Conservation (phyloP, 345 rosid species). For the Salix arbutifolia region DNA sequence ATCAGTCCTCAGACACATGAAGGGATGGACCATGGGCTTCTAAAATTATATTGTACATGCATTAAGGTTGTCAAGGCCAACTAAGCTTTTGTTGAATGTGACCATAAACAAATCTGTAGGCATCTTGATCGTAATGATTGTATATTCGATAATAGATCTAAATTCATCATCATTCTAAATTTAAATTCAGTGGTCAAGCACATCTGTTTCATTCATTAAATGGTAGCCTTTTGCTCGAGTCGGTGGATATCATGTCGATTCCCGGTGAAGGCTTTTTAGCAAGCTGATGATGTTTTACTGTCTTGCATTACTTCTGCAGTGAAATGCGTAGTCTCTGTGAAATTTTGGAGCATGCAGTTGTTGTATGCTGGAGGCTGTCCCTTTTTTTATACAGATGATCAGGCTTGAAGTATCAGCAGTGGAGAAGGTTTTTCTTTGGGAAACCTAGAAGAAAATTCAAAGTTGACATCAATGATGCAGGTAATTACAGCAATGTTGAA, state of each 20-base stretch:
- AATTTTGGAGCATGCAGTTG: constrained; percentile 39
- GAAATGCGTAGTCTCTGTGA: constrained; percentile 25
- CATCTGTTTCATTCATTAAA: neutral
- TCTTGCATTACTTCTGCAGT: constrained; percentile 28
- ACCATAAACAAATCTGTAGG: neutral
- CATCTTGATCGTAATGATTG: neutral
- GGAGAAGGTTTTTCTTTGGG: constrained; percentile 18
- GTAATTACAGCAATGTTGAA: too few species aligned
- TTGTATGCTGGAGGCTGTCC: constrained; percentile 31
- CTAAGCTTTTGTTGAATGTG: neutral
- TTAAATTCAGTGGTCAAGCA: neutral
- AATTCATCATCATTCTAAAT: neutral
- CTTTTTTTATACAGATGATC: constrained; percentile 26
- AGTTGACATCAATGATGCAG: constrained; percentile 25
- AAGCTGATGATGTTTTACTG: neutral
- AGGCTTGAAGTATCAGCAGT: constrained; percentile 32
- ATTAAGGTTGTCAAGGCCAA: neutral
- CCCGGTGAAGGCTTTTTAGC: neutral
- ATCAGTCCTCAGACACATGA: neutral
- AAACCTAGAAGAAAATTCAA: constrained; percentile 20
- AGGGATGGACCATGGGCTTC: neutral
- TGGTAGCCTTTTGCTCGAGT: neutral
- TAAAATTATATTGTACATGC: neutral
- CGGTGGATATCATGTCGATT: neutral
- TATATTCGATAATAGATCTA: neutral